Evolutionary conservation across 139 green algal species (phyloP).

Genomic region (Zygnema cylindricum): DNA sequence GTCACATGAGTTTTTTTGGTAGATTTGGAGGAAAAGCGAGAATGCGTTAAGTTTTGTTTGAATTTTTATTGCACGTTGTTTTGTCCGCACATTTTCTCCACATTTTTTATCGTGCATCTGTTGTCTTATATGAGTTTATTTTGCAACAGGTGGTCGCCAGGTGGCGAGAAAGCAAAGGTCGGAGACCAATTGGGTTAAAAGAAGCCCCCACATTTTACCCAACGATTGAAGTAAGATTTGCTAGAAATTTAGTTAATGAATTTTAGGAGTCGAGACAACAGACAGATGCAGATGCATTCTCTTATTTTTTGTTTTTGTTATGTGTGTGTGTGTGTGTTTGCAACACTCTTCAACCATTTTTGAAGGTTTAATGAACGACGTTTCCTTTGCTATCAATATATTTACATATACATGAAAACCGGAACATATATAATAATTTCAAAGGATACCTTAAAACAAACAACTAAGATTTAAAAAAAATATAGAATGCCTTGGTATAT

Average conservation of each 20-base stretch:
- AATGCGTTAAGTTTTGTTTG: conserved; percentile 4
- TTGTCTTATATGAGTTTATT: neutral
- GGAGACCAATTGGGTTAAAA: neutral
- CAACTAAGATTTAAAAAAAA: no score
- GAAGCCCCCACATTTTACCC: conserved; percentile 37
- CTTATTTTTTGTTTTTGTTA: neutral
- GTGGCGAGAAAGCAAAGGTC: conserved; percentile 5
- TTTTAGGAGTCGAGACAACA: neutral
- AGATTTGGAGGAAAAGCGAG: no score
- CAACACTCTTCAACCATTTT: no score
- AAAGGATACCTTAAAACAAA: no score
- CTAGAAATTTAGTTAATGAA: neutral
- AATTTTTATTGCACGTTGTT: neutral
- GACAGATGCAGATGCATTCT: neutral
- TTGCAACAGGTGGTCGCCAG: conserved; percentile 3
- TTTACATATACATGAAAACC: no score
- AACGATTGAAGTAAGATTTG: conserved; percentile 8
- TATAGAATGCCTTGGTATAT: no score
- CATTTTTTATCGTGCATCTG: neutral
- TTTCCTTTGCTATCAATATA: no score
- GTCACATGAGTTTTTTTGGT: neutral
- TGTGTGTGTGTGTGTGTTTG: no score
- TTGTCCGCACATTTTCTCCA: neutral
- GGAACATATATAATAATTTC: no score
- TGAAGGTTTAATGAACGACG: no score